These are phyloP conservation scores for Candida coleopterorum DNA, from an alignment of 805 yeast species.

Conservation along the genomic window DNA sequence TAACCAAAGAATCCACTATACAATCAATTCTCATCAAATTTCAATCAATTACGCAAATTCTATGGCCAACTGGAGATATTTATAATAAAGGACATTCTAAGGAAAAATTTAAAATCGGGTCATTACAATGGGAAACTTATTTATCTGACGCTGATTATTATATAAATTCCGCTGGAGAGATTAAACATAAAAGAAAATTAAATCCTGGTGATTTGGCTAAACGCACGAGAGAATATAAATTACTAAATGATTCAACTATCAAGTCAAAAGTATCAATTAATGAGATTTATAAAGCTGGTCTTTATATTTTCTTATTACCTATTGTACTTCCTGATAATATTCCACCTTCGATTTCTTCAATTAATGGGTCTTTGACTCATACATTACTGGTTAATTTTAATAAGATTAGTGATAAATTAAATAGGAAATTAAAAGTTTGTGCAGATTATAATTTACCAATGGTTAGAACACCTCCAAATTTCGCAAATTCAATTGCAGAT, in stretches of 20 bases:
- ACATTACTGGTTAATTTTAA: constrained; percentile 35
- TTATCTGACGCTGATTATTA: constrained; percentile 42
- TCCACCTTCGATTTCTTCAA: constrained; percentile 56
- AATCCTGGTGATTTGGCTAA: constrained; percentile 42
- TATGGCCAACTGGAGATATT: constrained; percentile 55
- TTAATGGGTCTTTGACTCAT: constrained; percentile 47
- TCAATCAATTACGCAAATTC: constrained; percentile 37
- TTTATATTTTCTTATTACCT: constrained; percentile 65
- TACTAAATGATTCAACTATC: constrained; percentile 14
- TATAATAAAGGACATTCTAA: constrained; percentile 38
- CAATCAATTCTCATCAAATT: constrained; percentile 39
- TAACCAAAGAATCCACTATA: constrained; percentile 32
- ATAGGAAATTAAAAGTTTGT: constrained; percentile 29
- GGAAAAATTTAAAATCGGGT: constrained; percentile 48
- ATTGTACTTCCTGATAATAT: constrained; percentile 54
- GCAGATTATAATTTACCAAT: constrained; percentile 39
- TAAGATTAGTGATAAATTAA: constrained; percentile 29
- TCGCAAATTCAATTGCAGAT: constrained; percentile 54
- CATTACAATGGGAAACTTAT: constrained; percentile 42
- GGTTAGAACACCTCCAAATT: constrained; percentile 52
- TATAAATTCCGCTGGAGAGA: constrained; percentile 35
- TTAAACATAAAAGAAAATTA: constrained; percentile 31
- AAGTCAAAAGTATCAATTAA: constrained; percentile 1
- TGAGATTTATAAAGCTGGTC: constrained; percentile 49
- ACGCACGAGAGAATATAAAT: constrained; percentile 30